Conservation (phyloP, 2,329 filamentous ascomycete species). For the Claviceps arundinis region DNA sequence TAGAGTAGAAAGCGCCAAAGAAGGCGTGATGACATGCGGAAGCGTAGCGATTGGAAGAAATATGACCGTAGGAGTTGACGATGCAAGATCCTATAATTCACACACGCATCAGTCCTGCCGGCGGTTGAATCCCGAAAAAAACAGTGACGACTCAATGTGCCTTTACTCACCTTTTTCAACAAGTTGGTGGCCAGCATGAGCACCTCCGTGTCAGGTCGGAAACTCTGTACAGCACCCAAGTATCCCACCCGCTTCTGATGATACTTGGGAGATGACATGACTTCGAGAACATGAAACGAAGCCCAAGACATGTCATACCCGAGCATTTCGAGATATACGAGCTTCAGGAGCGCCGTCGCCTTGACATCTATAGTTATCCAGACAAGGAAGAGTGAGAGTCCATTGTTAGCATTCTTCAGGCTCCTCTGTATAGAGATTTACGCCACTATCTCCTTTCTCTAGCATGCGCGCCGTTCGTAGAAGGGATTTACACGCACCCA, state of each 20-base stretch:
- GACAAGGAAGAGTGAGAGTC: neutral
- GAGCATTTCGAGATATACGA: constrained; percentile 98
- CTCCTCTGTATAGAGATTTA: neutral
- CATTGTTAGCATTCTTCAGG: neutral
- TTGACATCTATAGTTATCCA: constrained; percentile 57
- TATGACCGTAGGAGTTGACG: constrained; percentile 61
- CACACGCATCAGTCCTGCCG: neutral
- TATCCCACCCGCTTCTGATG: constrained; percentile 93
- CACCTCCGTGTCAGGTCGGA: constrained; percentile 88
- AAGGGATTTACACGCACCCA: constrained; percentile 45
- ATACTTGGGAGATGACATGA: constrained; percentile 95
- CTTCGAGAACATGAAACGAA: constrained; percentile 93
- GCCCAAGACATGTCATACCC: constrained; percentile 99
- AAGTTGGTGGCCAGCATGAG: constrained; percentile 95
- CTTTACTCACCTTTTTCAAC: constrained; percentile 62
- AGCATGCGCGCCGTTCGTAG: too few species aligned
- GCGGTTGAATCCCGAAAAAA: neutral
- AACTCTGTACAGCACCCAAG: constrained; percentile 89
- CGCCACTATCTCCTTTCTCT: too few species aligned
- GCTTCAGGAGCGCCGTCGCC: constrained; percentile 86
- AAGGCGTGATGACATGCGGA: constrained; percentile 89
- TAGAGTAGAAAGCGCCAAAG: constrained; percentile 78
- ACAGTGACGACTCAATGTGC: neutral
- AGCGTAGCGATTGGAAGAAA: constrained; percentile 77
- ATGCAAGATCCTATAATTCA: constrained; percentile 48